Percentiles rank a stretch among this genome's conserved stretches.
phyloP scores from a whole-genome alignment of 2,329 filamentous ascomycete genomes.

The Aureobasidium lini region DNA sequence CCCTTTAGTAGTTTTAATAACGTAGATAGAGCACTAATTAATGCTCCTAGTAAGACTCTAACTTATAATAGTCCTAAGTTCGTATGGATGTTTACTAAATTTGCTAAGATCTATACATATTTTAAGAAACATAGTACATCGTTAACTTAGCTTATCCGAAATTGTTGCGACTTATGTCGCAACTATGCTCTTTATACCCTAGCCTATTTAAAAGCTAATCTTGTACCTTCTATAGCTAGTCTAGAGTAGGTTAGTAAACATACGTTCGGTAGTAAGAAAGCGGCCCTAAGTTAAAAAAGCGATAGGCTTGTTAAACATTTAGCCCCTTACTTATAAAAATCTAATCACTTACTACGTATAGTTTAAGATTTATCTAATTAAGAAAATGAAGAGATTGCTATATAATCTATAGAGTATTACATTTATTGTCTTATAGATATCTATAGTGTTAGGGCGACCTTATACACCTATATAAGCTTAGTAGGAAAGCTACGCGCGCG shows the following conservation, averaged over 20 bases:
- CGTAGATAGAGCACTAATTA: not conserved
- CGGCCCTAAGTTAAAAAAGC: not conserved
- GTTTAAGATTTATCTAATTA: not conserved
- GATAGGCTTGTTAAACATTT: not conserved
- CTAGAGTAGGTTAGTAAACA: not conserved
- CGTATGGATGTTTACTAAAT: not conserved
- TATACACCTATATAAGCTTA: too few species aligned
- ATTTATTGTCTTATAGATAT: not conserved
- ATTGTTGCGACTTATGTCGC: not conserved
- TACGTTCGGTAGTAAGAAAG: not conserved
- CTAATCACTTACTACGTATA: not conserved
- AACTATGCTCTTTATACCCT: not conserved
- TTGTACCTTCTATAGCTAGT: not conserved
- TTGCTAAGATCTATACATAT: not conserved
- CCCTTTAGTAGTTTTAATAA: not conserved
- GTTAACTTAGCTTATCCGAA: not conserved
- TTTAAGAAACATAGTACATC: not conserved
- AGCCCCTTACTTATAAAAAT: not conserved
- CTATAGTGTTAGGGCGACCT: too few species aligned
- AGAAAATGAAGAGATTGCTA: not conserved
- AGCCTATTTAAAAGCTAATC: not conserved
- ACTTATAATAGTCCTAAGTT: not conserved
- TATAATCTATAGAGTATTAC: not conserved
- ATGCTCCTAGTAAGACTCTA: too few species aligned
- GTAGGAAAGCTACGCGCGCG: too few species aligned